Evolutionary conservation across 176 grass and related monocot genomes (phyloP), one percentile per base, ranked within the genome.

Genomic region (Poa annua): DNA sequence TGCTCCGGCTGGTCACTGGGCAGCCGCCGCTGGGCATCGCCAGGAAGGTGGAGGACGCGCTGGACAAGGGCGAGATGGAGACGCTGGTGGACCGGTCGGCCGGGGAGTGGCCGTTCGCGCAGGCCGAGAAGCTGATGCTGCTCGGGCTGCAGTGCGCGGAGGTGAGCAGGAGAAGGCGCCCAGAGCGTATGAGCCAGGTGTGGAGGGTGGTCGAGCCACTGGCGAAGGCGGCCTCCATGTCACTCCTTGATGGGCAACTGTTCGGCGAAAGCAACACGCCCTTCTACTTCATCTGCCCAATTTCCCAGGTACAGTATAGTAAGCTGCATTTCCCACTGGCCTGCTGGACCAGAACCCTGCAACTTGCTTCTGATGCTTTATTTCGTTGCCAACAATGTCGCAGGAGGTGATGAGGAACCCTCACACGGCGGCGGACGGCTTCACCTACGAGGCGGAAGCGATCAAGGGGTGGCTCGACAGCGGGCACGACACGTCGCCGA

Each of bases 331-430:
- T 33, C 5, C 56, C 0, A 60, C 56, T 60, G 21, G 5, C 4
- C 52, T 0, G 1, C 50, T 6, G 51, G 1, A 19, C 16, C 20
- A 11, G 55, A 56, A 56, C 55, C n/a, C 55, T 24, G 24, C 59
- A 6, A 51, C 11, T 53, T 24, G 76, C 7, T 68, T 14, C 12
- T 83, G 14, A 24, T 51, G 24, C 6, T 15, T 55, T 38, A 7
- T 86, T 66, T 33, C 10, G 29, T 24, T 68, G 63, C 74, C 52
- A 75, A 75, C 38, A 80, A 83, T 66, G 80, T 67, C 44, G 4
- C 70, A 94, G 94, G 94, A 94, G 73, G 74, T 97, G 14, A 97
- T 97, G 91, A 97, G 80, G 69, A 86, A 94, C 63, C 94, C 94
- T 67, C 89, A 90, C 29, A 77, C 92, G 71, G 94, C 94, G 0